A percentile compares a stretch with the other conserved stretches of the same genome.
These are phyloP conservation scores for Tulasnella sp. DNA, from an alignment of 768 basidiomycete species.

Conservation along the genomic window DNA sequence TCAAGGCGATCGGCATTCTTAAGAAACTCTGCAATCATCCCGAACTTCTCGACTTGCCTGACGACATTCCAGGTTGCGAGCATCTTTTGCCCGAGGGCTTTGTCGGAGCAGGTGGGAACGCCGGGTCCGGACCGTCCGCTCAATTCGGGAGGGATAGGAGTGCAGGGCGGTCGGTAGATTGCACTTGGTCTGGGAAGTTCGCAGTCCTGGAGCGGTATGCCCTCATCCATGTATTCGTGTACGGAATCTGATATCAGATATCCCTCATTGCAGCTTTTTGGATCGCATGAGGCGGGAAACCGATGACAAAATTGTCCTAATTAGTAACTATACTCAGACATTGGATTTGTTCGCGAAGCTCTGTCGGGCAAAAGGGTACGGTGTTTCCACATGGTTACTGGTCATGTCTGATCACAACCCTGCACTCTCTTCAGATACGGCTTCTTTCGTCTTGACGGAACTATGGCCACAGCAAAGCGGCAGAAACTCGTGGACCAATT, in stretches of 20 bases:
- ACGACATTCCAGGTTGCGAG: conserved; percentile 74
- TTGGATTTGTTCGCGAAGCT: conserved; percentile 87
- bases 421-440: conserved; percentile 50
- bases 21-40: conserved; percentile 97
- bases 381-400: background rate
- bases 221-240: background rate
- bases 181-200: conserved; percentile 87
- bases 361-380: conserved; percentile 70
- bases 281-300: conserved; percentile 71
- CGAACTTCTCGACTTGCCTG: conserved; percentile 74
- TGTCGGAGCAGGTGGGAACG: conserved; percentile 35
- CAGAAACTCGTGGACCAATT: conserved; percentile 96
- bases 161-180: conserved; percentile 37
- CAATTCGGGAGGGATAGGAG: conserved; percentile 13
- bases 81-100: conserved; percentile 74
- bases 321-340: conserved; percentile 95
- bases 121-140: conserved; percentile 19
- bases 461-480: conserved; percentile 81
- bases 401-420: conserved; percentile 11
- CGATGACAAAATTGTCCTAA: conserved; percentile 90
- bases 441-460: conserved; percentile 88
- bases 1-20: conserved; percentile 88
- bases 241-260: background rate
- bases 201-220: conserved; percentile 77
- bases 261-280: conserved; percentile 50